phyloP scores from a whole-genome alignment of 108 stramenopile genomes.

The Parmales sp. region DNA sequence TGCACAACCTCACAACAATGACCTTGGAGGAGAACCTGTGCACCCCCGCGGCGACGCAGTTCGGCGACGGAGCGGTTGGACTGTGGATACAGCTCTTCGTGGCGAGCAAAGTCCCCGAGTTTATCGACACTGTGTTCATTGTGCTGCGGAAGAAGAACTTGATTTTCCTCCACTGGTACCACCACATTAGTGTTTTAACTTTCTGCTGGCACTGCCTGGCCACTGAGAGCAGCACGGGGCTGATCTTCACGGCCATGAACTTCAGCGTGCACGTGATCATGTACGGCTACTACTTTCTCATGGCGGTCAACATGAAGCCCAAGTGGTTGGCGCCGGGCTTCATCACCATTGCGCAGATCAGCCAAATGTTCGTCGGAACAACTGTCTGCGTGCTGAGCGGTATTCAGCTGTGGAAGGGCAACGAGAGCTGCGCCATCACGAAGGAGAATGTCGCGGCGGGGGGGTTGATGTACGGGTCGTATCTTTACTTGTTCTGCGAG shows the following conservation, averaged over 20 bases:
- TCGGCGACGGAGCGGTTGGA: constrained; percentile 31
- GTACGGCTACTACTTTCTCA: constrained; percentile 85
- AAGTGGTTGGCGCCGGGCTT: constrained; percentile 73
- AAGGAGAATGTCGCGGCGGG: constrained; percentile 75
- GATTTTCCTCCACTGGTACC: constrained; percentile 53
- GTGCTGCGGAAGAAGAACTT: constrained; percentile 39
- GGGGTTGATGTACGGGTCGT: constrained; percentile 80
- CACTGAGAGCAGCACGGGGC: constrained; percentile 31
- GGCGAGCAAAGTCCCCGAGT: constrained; percentile 41
- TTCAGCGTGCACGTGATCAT: constrained; percentile 33
- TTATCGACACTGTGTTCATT: constrained; percentile 47
- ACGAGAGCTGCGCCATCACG: constrained; percentile 38
- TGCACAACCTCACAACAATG: constrained; percentile 21
- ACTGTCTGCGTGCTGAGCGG: constrained; percentile 52
- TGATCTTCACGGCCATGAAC: constrained; percentile 47
- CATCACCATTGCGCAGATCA: constrained; percentile 79
- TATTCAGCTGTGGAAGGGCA: constrained; percentile 42
- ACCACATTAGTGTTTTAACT: constrained; percentile 50
- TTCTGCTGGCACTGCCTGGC: constrained; percentile 49
- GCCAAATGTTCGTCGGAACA: constrained; percentile 90
- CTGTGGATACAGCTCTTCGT: constrained; percentile 46
- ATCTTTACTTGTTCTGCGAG: constrained; percentile 73
- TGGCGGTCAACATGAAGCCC: constrained; percentile 66
- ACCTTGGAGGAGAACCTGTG: constrained; percentile 10
- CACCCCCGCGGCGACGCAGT: constrained; percentile 6